Conservation (phyloP, 1,284 basidiomycete genomes). For the Trametes hirsuta region DNA sequence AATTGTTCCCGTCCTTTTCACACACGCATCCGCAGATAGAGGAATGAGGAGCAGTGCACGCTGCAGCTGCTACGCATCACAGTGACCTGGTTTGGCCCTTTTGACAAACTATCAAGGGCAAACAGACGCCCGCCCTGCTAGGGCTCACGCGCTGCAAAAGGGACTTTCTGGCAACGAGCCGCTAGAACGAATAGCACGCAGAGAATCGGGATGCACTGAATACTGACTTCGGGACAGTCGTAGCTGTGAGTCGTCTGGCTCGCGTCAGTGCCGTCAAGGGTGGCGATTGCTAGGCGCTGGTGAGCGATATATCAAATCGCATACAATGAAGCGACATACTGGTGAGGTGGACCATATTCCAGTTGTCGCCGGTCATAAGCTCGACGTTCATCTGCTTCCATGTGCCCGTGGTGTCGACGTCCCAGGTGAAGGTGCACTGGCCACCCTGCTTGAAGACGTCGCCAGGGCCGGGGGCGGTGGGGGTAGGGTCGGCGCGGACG, state of each 20-base stretch:
- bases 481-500: conserved; percentile 56
- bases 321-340: conserved; percentile 49
- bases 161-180: not conserved
- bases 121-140: not conserved
- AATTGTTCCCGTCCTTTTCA: not conserved
- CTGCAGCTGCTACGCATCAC: not conserved
- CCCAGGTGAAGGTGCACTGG: conserved; percentile 59
- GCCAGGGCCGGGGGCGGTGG: conserved; percentile 51
- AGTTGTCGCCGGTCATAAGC: conserved; percentile 81
- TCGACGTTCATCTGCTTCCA: conserved; percentile 75
- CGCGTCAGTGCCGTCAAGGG: conserved; percentile 60
- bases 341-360: conserved; percentile 68
- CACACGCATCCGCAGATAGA: not conserved
- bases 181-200: not conserved
- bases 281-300: conserved; percentile 54
- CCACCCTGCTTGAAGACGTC: conserved; percentile 58
- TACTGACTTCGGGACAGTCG: conserved; percentile 67
- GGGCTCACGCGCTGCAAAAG: not conserved
- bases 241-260: conserved; percentile 50
- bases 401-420: conserved; percentile 50
- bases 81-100: not conserved
- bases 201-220: not conserved
- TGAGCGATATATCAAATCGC: no score
- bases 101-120: not conserved
- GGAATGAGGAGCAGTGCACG: not conserved